Percentiles rank a stretch among this genome's conserved stretches.
phyloP scores from a whole-genome alignment of 1,284 basidiomycete species.

The Ceratobasidium sp. region DNA sequence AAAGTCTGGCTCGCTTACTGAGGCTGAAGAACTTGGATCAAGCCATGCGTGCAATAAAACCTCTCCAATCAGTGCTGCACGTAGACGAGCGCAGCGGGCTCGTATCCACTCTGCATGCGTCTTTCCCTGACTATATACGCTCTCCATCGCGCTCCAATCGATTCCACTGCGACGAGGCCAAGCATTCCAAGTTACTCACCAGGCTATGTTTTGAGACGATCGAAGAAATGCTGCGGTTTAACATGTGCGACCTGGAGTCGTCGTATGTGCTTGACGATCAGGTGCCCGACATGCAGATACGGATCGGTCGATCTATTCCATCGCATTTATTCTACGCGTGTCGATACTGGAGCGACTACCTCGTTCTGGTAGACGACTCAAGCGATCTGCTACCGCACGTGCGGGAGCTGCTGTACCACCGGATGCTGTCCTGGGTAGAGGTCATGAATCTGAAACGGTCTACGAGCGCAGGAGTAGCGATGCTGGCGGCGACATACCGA shows the following conservation, averaged over 20 bases:
- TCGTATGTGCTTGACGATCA: background rate
- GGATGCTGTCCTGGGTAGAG: too few species aligned
- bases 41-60: background rate
- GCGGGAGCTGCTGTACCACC: background rate
- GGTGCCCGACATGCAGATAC: background rate
- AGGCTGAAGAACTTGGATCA: background rate
- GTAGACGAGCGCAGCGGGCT: background rate
- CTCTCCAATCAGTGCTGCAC: background rate
- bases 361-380: background rate
- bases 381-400: background rate
- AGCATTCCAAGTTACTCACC: background rate
- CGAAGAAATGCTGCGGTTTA: constrained; percentile 5
- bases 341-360: constrained; percentile 10
- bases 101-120: background rate
- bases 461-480: too few species aligned
- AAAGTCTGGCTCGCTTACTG: background rate
- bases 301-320: background rate
- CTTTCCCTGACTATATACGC: background rate
- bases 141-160: background rate
- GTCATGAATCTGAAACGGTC: too few species aligned
- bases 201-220: background rate
- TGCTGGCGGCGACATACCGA: too few species aligned
- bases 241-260: background rate
- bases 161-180: background rate
- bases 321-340: constrained; percentile 6